A percentile compares a stretch with the other conserved stretches of the same genome.
These are phyloP conservation scores for Kodamaea restingae DNA, from an alignment of 805 yeast species.

Conservation along the genomic window DNA sequence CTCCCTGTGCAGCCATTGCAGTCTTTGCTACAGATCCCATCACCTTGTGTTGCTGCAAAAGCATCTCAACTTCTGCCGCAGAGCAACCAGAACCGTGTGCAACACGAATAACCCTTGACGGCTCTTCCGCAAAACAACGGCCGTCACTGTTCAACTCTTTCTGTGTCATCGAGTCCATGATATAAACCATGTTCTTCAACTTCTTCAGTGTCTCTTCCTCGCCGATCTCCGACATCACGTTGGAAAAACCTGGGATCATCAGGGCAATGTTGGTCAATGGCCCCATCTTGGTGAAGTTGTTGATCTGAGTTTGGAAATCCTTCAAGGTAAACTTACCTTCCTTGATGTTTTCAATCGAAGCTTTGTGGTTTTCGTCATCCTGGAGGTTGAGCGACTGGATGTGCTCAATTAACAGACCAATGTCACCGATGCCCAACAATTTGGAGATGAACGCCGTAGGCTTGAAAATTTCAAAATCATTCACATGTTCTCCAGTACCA, in stretches of 20 bases:
- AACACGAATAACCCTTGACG: constrained; percentile 80
- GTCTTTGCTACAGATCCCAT: constrained; percentile 90
- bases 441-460: constrained; percentile 90
- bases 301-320: constrained; percentile 93
- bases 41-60: constrained; percentile 84
- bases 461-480: constrained; percentile 86
- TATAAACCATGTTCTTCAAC: constrained; percentile 82
- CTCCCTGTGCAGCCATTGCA: constrained; percentile 49
- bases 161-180: constrained; percentile 94
- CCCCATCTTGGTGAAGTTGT: constrained; percentile 94
- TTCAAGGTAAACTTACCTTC: constrained; percentile 91
- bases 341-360: constrained; percentile 85
- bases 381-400: constrained; percentile 77
- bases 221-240: constrained; percentile 79
- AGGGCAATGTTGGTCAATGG: constrained; percentile 90
- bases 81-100: constrained; percentile 94
- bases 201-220: constrained; percentile 87
- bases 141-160: constrained; percentile 91
- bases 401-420: constrained; percentile 90
- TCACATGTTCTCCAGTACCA: constrained; percentile 97
- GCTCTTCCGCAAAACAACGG: constrained; percentile 69
- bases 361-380: constrained; percentile 69
- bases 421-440: constrained; percentile 90
- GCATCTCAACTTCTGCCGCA: constrained; percentile 89
- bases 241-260: constrained; percentile 90